Evolutionary conservation across 2,329 filamentous ascomycete species (phyloP).

Genomic region (Geosmithia flava): DNA sequence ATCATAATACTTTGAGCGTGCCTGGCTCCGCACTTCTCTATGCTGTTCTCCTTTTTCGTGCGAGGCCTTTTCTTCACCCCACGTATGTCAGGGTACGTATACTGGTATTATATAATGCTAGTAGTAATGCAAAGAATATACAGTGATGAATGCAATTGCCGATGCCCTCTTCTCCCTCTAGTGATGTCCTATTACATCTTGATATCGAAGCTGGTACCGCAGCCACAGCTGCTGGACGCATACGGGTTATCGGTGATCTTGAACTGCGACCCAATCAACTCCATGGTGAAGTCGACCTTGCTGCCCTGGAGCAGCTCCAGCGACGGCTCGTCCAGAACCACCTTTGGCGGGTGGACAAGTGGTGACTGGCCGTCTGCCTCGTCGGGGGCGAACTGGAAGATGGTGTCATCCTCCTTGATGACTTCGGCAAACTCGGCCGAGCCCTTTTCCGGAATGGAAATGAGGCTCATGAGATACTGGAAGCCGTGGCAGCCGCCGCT

Average conservation of each 20-base stretch:
- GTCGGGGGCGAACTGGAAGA: slow-evolving; percentile 60
- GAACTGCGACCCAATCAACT: slow-evolving; percentile 81
- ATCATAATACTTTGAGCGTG: too few species aligned
- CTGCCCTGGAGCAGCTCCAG: slow-evolving; percentile 83
- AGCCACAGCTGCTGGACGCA: slow-evolving; percentile 90
- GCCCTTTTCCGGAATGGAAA: slow-evolving; percentile 39
- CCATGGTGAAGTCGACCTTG: slow-evolving; percentile 92
- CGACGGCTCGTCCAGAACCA: slow-evolving; percentile 80
- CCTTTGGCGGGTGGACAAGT: slow-evolving; percentile 44
- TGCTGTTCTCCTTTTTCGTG: not conserved
- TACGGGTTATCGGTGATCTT: slow-evolving; percentile 90
- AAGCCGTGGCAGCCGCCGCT: slow-evolving; percentile 96
- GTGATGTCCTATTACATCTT: slow-evolving; percentile 36
- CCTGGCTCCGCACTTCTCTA: too few species aligned
- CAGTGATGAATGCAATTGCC: not conserved
- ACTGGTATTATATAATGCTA: not conserved
- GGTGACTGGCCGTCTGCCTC: slow-evolving; percentile 16
- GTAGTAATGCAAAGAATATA: not conserved
- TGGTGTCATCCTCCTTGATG: slow-evolving; percentile 65
- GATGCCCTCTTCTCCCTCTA: not conserved
- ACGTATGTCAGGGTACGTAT: not conserved
- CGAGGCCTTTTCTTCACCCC: not conserved
- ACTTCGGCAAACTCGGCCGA: slow-evolving; percentile 16
- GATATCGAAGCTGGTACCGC: slow-evolving; percentile 95
- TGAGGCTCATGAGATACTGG: slow-evolving; percentile 88